Evolutionary conservation across 257 asterid genomes (phyloP).

Genomic region (Anisodus tanguticus): DNA sequence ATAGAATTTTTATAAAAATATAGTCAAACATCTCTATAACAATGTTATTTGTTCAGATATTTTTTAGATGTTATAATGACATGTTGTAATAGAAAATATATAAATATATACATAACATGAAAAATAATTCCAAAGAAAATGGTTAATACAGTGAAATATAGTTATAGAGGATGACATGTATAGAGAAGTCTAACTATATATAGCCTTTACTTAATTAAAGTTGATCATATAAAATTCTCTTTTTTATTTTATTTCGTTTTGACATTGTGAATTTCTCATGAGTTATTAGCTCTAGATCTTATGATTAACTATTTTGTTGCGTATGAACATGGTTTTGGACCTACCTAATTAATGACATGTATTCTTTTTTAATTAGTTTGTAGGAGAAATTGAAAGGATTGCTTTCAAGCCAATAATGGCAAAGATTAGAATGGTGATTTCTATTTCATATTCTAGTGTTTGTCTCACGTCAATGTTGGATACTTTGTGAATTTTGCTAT

Average conservation of each 20-base stretch:
- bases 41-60: too few species aligned
- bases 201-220: neutral
- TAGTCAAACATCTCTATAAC: too few species aligned
- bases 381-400: neutral
- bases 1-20: too few species aligned
- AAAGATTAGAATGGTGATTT: slow-evolving; percentile 12
- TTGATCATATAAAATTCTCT: neutral
- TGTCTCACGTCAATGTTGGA: slow-evolving; percentile 21
- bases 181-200: too few species aligned
- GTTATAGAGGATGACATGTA: too few species aligned
- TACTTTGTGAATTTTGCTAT: neutral
- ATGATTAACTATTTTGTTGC: neutral
- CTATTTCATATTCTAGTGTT: neutral
- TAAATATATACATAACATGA: too few species aligned
- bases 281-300: neutral
- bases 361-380: neutral
- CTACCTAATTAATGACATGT: slow-evolving; percentile 19
- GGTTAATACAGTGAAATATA: too few species aligned
- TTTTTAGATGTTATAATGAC: too few species aligned
- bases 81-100: too few species aligned
- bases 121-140: too few species aligned
- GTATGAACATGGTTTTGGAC: slow-evolving; percentile 23
- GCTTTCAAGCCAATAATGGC: neutral
- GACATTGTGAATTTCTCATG: neutral
- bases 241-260: neutral